A percentile compares a stretch with the other conserved stretches of the same genome.
These are phyloP conservation scores for Stipa capillata DNA, from an alignment of 176 grass and related monocot genomes.

Conservation along the genomic window DNA sequence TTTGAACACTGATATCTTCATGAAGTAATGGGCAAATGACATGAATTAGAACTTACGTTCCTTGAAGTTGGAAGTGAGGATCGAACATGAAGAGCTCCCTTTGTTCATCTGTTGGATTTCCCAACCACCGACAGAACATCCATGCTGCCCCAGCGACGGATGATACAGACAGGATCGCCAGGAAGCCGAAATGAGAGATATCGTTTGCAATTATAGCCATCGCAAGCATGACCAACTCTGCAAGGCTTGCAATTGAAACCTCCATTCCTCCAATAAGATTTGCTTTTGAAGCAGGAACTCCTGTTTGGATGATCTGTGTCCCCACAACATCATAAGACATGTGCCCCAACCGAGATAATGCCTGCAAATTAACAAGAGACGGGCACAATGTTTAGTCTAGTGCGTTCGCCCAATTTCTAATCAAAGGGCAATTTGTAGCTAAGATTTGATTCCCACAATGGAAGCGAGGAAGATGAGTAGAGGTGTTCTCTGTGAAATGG, in stretches of 20 bases:
- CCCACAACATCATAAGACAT: conserved; percentile 98
- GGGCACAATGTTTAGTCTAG: not conserved
- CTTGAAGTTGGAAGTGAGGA: conserved; percentile 41
- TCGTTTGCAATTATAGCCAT: conserved; percentile 90
- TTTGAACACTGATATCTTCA: not conserved
- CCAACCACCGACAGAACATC: conserved; percentile 85
- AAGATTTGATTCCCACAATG: conserved; percentile 49
- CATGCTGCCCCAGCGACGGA: conserved; percentile 63
- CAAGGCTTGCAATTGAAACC: conserved; percentile 90
- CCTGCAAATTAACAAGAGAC: conserved; percentile 39
- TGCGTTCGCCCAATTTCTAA: not conserved
- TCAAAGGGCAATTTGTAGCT: not conserved
- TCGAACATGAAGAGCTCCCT: conserved; percentile 74
- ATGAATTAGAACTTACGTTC: conserved; percentile 16
- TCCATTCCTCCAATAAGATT: conserved; percentile 93
- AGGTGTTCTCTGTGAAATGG: conserved; percentile 52
- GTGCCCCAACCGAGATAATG: conserved; percentile 76
- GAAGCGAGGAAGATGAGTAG: conserved; percentile 81
- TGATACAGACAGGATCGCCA: conserved; percentile 73
- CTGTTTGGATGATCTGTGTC: conserved; percentile 93
- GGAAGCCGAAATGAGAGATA: conserved; percentile 85
- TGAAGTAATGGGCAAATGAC: not conserved
- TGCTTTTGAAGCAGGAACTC: conserved; percentile 80
- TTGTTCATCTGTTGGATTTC: conserved; percentile 88
- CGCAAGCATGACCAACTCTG: conserved; percentile 86